These are phyloP conservation scores for Scenedesmus sp. DNA, from an alignment of 163 green algal genomes.

Conservation along the genomic window DNA sequence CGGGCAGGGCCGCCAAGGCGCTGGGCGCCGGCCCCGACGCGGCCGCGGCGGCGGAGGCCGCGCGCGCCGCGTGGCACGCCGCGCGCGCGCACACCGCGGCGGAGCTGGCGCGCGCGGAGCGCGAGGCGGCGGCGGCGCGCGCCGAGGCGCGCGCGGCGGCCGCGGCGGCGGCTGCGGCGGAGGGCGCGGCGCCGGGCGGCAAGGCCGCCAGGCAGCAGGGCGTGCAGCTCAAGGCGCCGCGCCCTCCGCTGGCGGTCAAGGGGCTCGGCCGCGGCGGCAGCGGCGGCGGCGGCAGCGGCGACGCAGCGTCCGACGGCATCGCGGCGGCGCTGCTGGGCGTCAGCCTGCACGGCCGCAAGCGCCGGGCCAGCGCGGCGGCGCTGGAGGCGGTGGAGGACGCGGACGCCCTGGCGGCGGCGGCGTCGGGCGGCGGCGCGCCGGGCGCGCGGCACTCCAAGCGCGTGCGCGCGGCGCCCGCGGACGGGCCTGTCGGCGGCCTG, in stretches of 20 bases:
- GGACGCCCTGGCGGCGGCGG: not conserved
- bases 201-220: not conserved
- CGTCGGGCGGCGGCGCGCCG: not conserved
- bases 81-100: not conserved
- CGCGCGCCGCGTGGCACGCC: not conserved
- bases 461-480: not conserved
- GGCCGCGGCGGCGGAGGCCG: not conserved
- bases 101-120: not conserved
- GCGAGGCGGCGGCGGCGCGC: not conserved
- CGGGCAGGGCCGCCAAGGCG: slow-evolving; percentile 1
- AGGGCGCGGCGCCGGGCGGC: not conserved
- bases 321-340: slow-evolving; percentile 4
- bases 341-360: slow-evolving; percentile 27
- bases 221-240: not conserved
- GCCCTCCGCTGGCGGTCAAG: no score
- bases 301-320: not conserved
- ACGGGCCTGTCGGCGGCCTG: no score
- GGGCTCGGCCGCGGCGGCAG: not conserved
- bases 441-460: slow-evolving; percentile 9
- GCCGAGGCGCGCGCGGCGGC: not conserved
- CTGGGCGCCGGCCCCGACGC: slow-evolving; percentile 14
- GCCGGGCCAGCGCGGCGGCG: slow-evolving; percentile 4
- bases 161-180: not conserved
- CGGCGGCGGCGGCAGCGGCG: not conserved
- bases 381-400: slow-evolving; percentile 10